Evolutionary conservation across 805 yeast genomes (phyloP).

Genomic region (Candida corydali): DNA sequence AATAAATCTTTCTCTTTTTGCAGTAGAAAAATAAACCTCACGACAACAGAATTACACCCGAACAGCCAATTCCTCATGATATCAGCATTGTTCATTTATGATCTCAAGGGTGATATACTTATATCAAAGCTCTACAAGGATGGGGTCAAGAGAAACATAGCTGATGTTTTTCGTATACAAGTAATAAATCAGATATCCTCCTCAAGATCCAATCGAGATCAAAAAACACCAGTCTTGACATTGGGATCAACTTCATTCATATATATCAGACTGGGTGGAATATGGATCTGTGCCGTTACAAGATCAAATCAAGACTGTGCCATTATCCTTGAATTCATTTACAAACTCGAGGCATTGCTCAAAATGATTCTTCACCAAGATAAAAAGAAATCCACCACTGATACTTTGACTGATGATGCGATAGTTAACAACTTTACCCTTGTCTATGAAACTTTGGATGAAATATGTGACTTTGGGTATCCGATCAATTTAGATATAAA

Average conservation of each 20-base stretch:
- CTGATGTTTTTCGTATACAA: conserved; percentile 90
- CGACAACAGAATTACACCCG: conserved; percentile 1
- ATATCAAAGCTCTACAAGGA: conserved; percentile 71
- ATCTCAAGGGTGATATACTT: conserved; percentile 77
- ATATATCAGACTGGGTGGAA: conserved; percentile 55
- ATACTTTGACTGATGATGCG: conserved; percentile 25
- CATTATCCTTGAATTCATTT: conserved; percentile 71
- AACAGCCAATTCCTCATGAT: conserved; percentile 48
- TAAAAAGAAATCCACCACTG: conserved; percentile 6
- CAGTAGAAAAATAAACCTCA: background rate
- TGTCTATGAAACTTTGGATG: conserved; percentile 76
- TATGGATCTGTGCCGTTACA: conserved; percentile 88
- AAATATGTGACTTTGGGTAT: conserved; percentile 72
- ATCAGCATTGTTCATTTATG: conserved; percentile 75
- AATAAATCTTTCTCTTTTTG: background rate
- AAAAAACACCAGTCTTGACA: conserved; percentile 54
- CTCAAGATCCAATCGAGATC: conserved; percentile 13
- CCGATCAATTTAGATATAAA: conserved; percentile 60
- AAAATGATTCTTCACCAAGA: conserved; percentile 20
- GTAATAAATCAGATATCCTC: conserved; percentile 52
- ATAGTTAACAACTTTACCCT: conserved; percentile 63
- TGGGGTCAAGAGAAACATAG: conserved; percentile 70
- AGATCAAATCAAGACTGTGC: conserved; percentile 86
- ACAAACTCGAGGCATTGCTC: conserved; percentile 54
- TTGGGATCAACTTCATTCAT: conserved; percentile 90